These are phyloP conservation scores for Kwoniella bestiolae DNA, from an alignment of 768 basidiomycete genomes.

Conservation along the genomic window DNA sequence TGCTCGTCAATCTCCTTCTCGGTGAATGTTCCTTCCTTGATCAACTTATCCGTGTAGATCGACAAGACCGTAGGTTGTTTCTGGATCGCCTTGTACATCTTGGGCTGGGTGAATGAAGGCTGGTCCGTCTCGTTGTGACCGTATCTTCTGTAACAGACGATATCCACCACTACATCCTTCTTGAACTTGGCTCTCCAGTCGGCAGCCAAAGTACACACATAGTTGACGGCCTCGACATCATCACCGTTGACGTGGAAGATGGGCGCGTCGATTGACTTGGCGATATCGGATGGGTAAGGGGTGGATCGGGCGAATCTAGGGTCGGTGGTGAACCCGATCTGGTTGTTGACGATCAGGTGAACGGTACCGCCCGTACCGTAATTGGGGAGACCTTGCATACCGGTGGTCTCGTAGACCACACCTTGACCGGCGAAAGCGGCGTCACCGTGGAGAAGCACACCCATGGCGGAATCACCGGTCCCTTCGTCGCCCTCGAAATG, in stretches of 20 bases:
- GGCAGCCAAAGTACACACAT: constrained; percentile 95
- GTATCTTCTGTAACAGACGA: constrained; percentile 97
- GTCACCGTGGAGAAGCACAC: constrained; percentile 93
- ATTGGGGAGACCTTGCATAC: constrained; percentile 89
- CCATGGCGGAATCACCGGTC: constrained; percentile 84
- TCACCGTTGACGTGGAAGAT: constrained; percentile 99
- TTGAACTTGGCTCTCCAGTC: constrained; percentile 98
- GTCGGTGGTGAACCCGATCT: constrained; percentile 98
- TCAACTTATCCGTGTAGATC: constrained; percentile 87
- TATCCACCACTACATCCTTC: constrained; percentile 97
- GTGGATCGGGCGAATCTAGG: constrained; percentile 97
- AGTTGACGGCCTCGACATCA: constrained; percentile 97
- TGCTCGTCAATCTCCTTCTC: constrained; percentile 97
- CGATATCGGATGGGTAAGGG: constrained; percentile 96
- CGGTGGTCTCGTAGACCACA: constrained; percentile 99
- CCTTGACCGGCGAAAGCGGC: constrained; percentile 99
- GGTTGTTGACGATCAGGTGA: constrained; percentile 98
- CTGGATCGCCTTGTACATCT: constrained; percentile 97
- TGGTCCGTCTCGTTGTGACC: constrained; percentile 99
- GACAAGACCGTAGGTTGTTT: constrained; percentile 90
- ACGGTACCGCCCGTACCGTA: constrained; percentile 98
- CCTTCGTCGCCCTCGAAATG: constrained; percentile 87
- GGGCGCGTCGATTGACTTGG: constrained; percentile 95
- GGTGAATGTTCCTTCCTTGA: constrained; percentile 89
- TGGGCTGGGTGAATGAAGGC: constrained; percentile 96